These are phyloP conservation scores for Rossbeevera mucosa DNA, from an alignment of 768 basidiomycete genomes.

Conservation along the genomic window DNA sequence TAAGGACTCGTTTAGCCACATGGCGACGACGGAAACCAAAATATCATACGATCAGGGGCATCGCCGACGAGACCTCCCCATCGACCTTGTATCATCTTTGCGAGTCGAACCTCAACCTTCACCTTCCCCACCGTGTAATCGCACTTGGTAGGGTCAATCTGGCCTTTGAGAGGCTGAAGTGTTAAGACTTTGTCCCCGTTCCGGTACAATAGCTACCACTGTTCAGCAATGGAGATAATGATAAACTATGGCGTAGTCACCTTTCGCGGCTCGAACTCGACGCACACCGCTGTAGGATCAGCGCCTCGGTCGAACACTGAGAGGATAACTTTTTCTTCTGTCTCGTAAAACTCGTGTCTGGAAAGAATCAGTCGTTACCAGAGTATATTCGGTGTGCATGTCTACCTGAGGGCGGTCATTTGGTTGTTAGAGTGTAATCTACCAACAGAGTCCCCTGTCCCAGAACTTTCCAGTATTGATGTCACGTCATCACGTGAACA, in stretches of 20 bases:
- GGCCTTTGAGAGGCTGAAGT: conserved; percentile 77
- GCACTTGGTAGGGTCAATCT: conserved; percentile 63
- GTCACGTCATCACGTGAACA: conserved; percentile 19
- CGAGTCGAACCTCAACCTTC: conserved; percentile 82
- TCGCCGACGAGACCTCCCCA: conserved; percentile 80
- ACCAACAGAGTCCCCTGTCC: conserved; percentile 10
- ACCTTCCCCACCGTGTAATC: conserved; percentile 72
- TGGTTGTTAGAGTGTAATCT: neutral
- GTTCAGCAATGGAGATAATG: conserved; percentile 2
- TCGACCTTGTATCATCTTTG: conserved; percentile 59
- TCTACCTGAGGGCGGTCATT: conserved; percentile 31
- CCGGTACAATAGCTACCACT: conserved; percentile 37
- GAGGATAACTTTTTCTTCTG: conserved; percentile 67
- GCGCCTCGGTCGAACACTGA: conserved; percentile 78
- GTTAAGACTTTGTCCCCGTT: conserved; percentile 67
- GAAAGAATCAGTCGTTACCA: neutral
- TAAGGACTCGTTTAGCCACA: conserved; percentile 1
- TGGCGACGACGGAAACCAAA: neutral
- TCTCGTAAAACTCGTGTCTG: conserved; percentile 88
- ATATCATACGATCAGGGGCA: conserved; percentile 62
- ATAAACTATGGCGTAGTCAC: conserved; percentile 32
- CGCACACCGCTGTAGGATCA: conserved; percentile 55
- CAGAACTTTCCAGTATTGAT: conserved; percentile 25
- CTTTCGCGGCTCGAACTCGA: conserved; percentile 62
- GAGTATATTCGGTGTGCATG: neutral